A percentile compares a stretch with the other conserved stretches of the same genome.
phyloP scores from a whole-genome alignment of 306 rosid genomes.

The Cicer yamashitae region DNA sequence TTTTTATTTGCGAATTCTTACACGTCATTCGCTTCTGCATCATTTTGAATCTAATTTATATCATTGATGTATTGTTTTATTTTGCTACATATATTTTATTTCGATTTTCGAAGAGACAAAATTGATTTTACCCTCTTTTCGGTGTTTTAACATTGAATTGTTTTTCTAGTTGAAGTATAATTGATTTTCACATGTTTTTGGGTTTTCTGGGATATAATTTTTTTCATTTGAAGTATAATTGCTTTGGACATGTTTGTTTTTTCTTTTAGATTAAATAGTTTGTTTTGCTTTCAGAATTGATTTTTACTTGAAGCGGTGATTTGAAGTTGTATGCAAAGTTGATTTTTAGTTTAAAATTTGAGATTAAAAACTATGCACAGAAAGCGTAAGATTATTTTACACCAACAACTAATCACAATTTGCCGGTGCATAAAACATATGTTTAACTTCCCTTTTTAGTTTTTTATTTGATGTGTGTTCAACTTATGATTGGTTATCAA shows the following conservation, averaged over 20 bases:
- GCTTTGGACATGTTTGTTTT: not conserved
- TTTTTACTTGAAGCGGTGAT: not conserved
- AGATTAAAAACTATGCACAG: no score
- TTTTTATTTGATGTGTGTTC: no score
- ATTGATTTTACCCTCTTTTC: not conserved
- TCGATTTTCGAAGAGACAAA: no score
- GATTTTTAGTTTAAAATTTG: not conserved
- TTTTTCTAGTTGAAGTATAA: not conserved
- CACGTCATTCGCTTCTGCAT: not conserved
- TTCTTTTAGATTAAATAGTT: not conserved
- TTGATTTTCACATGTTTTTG: not conserved
- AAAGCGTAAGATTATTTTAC: no score
- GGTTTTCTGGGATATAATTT: not conserved
- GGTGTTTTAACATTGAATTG: not conserved
- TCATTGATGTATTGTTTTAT: no score
- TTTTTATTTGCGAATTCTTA: not conserved
- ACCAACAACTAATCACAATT: no score
- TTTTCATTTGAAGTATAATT: not conserved
- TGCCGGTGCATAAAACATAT: no score
- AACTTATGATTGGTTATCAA: no score
- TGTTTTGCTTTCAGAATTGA: not conserved
- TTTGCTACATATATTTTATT: no score
- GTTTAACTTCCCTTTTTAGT: no score
- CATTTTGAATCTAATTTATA: no score
- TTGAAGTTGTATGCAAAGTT: not conserved